These are phyloP conservation scores for Colletotrichum magnum DNA, from an alignment of 2,329 filamentous ascomycete species.

Conservation along the genomic window DNA sequence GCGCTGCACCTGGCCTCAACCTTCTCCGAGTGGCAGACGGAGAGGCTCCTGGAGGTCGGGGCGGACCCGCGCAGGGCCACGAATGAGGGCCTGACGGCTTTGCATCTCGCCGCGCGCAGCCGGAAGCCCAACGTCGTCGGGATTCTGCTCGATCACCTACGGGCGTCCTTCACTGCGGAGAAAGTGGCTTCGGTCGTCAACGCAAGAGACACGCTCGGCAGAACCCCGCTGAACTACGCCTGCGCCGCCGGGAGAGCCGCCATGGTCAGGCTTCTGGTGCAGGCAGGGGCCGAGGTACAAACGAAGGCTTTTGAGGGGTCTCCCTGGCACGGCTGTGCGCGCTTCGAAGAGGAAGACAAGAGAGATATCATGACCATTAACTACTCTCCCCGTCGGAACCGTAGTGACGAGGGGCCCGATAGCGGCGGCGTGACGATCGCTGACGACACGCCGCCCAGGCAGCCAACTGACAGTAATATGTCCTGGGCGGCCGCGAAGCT, in stretches of 20 bases:
- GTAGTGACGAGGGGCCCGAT: neutral
- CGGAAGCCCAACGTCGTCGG: conserved; percentile 53
- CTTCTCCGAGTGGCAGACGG: conserved; percentile 43
- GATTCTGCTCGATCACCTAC: conserved; percentile 43
- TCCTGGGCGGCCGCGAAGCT: conserved; percentile 40
- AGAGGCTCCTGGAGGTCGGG: conserved; percentile 53
- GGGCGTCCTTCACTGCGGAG: neutral
- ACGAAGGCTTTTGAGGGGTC: conserved; percentile 1
- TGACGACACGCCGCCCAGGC: neutral
- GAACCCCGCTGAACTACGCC: conserved; percentile 46
- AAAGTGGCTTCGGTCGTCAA: neutral
- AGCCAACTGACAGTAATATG: neutral
- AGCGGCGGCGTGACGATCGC: neutral
- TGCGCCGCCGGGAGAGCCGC: conserved; percentile 43
- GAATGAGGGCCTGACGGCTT: conserved; percentile 51
- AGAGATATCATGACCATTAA: too few species aligned
- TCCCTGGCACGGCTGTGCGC: conserved; percentile 20
- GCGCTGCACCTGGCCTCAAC: conserved; percentile 47
- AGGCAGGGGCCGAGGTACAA: conserved; percentile 44
- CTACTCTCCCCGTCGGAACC: neutral
- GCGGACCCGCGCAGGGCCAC: conserved; percentile 52
- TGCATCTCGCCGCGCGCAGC: conserved; percentile 57
- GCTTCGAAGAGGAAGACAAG: neutral
- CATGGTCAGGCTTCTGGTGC: conserved; percentile 46
- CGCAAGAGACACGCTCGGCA: neutral